Conservation (phyloP, 164 flowering plant genomes). For the Houttuynia cordata region DNA sequence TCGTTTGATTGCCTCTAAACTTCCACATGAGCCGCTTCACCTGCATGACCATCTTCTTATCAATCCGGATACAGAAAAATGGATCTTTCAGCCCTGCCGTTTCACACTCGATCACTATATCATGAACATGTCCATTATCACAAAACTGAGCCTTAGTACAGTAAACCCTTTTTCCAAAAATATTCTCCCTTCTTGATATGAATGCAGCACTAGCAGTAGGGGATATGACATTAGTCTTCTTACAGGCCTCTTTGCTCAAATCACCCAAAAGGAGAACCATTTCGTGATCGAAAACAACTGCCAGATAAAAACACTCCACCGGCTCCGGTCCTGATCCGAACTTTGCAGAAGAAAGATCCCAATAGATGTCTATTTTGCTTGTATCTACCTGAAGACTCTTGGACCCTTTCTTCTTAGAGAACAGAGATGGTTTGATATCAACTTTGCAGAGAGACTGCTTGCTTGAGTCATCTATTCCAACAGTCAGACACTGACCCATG, state of each 20-base stretch:
- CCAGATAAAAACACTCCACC: constrained; percentile 26
- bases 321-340: constrained; percentile 36
- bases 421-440: constrained; percentile 33
- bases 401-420: constrained; percentile 34
- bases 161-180: constrained; percentile 30
- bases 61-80: constrained; percentile 21
- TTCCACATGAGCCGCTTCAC: constrained; percentile 35
- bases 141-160: constrained; percentile 27
- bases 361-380: constrained; percentile 21
- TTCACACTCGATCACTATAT: constrained; percentile 26
- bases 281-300: constrained; percentile 20
- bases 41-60: constrained; percentile 27
- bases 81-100: constrained; percentile 18
- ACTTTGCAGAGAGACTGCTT: constrained; percentile 26
- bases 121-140: constrained; percentile 26
- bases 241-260: constrained; percentile 25
- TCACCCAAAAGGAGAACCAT: constrained; percentile 31
- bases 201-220: constrained; percentile 15
- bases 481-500: constrained; percentile 30
- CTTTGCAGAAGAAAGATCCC: constrained; percentile 35
- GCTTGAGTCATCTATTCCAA: constrained; percentile 21
- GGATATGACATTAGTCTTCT: constrained; percentile 17
- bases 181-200: constrained; percentile 30
- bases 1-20: constrained; percentile 34
- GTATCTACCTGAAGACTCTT: constrained; percentile 15